Conservation (phyloP, 176 grass and related monocot species). For the Miscanthus lutarioriparius region DNA sequence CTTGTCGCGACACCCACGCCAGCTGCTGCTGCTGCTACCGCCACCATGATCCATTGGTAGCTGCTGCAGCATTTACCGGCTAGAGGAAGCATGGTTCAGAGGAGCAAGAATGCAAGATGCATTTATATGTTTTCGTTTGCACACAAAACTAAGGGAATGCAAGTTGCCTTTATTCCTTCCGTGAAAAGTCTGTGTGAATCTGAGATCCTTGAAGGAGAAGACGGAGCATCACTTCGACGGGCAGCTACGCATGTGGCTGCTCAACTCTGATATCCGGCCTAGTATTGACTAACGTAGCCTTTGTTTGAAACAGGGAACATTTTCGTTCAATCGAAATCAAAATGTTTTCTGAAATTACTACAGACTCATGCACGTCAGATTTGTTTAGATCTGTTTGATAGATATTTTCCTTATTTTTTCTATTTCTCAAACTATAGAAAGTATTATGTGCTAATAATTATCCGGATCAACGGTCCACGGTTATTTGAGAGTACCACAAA, state of each 20-base stretch:
- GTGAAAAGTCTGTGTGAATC: slow-evolving; percentile 62
- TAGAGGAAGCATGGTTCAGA: slow-evolving; percentile 27
- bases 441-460: too few relatives aligned
- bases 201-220: slow-evolving; percentile 42
- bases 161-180: slow-evolving; percentile 87
- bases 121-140: slow-evolving; percentile 45
- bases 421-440: too few relatives aligned
- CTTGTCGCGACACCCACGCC: slow-evolving; percentile 16
- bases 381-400: too few relatives aligned
- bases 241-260: neutral
- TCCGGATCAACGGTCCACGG: too few relatives aligned
- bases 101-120: slow-evolving; percentile 4
- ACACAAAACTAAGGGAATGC: neutral
- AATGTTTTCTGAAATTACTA: neutral
- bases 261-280: neutral
- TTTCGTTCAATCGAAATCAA: neutral
- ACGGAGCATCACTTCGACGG: slow-evolving; percentile 47
- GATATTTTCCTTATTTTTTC: too few relatives aligned
- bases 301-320: neutral
- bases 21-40: neutral
- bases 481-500: too few relatives aligned
- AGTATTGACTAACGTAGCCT: neutral
- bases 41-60: slow-evolving; percentile 23
- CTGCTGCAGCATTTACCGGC: slow-evolving; percentile 17
- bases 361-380: too few relatives aligned